phyloP scores from a whole-genome alignment of 2,329 filamentous ascomycete species.

The Verticillium longisporum region DNA sequence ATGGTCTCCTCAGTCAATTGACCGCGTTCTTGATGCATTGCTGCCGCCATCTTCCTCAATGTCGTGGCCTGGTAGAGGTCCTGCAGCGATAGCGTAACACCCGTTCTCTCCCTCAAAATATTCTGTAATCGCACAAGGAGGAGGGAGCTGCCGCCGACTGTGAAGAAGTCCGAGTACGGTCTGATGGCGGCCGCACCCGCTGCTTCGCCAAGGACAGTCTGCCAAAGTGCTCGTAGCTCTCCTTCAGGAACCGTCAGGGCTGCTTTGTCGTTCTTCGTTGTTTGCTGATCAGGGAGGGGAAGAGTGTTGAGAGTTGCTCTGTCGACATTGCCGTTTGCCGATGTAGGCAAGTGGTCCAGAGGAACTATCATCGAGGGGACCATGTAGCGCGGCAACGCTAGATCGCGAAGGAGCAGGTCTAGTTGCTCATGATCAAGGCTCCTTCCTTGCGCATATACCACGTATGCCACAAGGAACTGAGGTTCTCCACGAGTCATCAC shows the following conservation, averaged over 20 bases:
- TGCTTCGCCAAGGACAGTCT: slow-evolving; percentile 10
- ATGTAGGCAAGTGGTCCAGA: slow-evolving; percentile 21
- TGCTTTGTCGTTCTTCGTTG: not conserved
- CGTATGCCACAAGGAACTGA: slow-evolving; percentile 20
- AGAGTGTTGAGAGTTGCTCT: slow-evolving; percentile 16
- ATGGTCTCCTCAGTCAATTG: slow-evolving; percentile 13
- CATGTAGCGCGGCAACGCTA: slow-evolving; percentile 27
- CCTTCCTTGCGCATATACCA: slow-evolving; percentile 11
- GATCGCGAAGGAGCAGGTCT: slow-evolving; percentile 7
- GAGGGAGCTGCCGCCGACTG: slow-evolving; percentile 27
- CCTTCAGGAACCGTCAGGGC: slow-evolving; percentile 3
- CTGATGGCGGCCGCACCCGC: not conserved
- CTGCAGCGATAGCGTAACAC: slow-evolving; percentile 16
- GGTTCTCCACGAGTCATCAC: slow-evolving; percentile 14
- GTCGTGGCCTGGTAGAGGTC: slow-evolving; percentile 27
- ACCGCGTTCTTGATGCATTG: slow-evolving; percentile 13
- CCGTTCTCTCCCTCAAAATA: slow-evolving; percentile 20
- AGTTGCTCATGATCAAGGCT: slow-evolving; percentile 6
- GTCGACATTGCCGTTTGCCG: slow-evolving; percentile 23
- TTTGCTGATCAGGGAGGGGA: slow-evolving; percentile 12
- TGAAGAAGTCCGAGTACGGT: slow-evolving; percentile 25
- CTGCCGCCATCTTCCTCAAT: slow-evolving; percentile 24
- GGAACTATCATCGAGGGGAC: slow-evolving; percentile 19
- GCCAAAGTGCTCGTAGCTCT: slow-evolving; percentile 8
- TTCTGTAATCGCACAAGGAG: slow-evolving; percentile 24